Conservation (phyloP, 495 filamentous ascomycete genomes). For the Niebla homalea region DNA sequence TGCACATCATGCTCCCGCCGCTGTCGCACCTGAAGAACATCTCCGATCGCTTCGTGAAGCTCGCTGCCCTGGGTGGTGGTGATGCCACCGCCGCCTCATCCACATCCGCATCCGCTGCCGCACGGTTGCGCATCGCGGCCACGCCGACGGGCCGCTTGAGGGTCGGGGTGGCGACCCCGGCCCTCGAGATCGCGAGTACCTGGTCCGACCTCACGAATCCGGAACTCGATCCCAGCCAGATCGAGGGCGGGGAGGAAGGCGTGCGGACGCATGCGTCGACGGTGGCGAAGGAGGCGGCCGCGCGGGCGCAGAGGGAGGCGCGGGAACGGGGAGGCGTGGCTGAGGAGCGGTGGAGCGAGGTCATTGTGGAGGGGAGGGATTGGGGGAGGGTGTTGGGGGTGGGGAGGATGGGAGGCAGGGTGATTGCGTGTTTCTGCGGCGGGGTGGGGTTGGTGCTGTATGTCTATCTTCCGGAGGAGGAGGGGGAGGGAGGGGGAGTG, state of each 20-base stretch:
- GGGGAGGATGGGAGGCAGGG: conserved; percentile 72
- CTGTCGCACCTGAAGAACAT: conserved; percentile 77
- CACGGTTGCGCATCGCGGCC: conserved; percentile 67
- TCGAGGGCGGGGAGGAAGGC: conserved; percentile 47
- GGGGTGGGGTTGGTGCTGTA: conserved; percentile 30
- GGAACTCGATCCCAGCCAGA: conserved; percentile 59
- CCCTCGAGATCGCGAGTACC: conserved; percentile 62
- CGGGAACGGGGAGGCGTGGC: conserved; percentile 75
- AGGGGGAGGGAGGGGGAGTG: background rate
- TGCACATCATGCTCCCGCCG: conserved; percentile 79
- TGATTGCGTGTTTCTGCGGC: conserved; percentile 46
- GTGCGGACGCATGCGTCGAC: conserved; percentile 62
- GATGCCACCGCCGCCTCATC: conserved; percentile 11
- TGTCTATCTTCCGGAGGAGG: conserved; percentile 16
- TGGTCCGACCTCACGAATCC: conserved; percentile 81
- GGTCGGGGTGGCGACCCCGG: conserved; percentile 63
- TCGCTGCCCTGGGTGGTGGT: conserved; percentile 30
- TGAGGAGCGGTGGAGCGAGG: conserved; percentile 55
- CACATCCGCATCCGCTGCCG: conserved; percentile 27
- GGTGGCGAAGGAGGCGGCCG: conserved; percentile 47
- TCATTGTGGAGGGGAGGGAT: conserved; percentile 51
- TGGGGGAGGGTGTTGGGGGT: conserved; percentile 69
- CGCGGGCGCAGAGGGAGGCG: conserved; percentile 40
- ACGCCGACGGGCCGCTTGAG: conserved; percentile 83
- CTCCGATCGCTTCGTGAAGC: conserved; percentile 83